Evolutionary conservation across 139 green algal genomes (phyloP).

Genomic region (Micromonas pusilla): DNA sequence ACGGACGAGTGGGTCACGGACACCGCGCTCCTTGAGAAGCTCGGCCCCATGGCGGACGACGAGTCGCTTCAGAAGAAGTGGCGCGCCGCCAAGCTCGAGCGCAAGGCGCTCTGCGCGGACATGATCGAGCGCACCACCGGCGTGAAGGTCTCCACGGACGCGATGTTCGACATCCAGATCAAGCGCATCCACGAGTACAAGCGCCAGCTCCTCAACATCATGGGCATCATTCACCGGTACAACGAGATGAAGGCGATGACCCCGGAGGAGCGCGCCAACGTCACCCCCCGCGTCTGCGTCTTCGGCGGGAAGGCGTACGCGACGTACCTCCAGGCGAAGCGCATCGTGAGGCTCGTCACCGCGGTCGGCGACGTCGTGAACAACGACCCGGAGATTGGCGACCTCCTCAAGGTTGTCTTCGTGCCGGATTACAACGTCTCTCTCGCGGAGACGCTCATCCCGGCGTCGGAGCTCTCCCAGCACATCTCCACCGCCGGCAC

Average conservation of each 20-base stretch:
- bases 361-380: constrained; percentile 68
- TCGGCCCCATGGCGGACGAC: constrained; percentile 66
- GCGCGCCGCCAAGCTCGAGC: constrained; percentile 63
- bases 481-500: constrained; percentile 87
- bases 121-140: constrained; percentile 68
- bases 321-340: constrained; percentile 96
- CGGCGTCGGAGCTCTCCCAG: constrained; percentile 69
- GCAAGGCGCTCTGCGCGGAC: constrained; percentile 71
- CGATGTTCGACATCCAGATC: constrained; percentile 88
- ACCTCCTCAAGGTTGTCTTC: constrained; percentile 84
- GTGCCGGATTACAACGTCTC: constrained; percentile 96
- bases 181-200: constrained; percentile 92
- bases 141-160: constrained; percentile 57
- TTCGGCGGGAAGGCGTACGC: constrained; percentile 86
- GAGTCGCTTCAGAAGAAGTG: constrained; percentile 49
- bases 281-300: constrained; percentile 62
- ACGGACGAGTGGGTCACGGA: constrained; percentile 85
- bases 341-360: constrained; percentile 87
- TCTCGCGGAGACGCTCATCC: constrained; percentile 73
- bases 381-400: constrained; percentile 75
- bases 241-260: constrained; percentile 85
- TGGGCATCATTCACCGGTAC: constrained; percentile 69
- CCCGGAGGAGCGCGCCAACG: constrained; percentile 62
- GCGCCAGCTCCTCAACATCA: constrained; percentile 73
- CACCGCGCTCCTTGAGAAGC: constrained; percentile 35